A percentile compares a stretch with the other conserved stretches of the same genome.
Conservation (phyloP, 257 asterid genomes). For the Mitragyna speciosa region DNA sequence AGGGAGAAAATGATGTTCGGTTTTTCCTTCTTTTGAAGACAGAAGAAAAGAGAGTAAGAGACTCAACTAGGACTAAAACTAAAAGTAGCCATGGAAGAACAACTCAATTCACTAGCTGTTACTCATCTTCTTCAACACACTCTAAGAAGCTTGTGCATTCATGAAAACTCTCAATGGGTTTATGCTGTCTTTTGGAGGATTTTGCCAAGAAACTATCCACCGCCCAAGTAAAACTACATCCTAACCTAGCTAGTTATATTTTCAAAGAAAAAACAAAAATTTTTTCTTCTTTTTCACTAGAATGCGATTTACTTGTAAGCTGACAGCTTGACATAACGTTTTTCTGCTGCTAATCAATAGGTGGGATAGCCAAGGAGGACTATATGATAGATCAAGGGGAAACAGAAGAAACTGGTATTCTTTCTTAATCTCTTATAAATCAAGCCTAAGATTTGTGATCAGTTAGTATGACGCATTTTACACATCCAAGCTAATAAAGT, state of each 20-base stretch:
- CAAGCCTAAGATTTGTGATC: background rate
- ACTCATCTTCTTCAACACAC: slow-evolving; percentile 99
- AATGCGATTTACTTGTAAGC: background rate
- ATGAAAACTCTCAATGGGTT: slow-evolving; percentile 95
- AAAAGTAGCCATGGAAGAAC: slow-evolving; percentile 65
- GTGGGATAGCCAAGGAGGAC: slow-evolving; percentile 98
- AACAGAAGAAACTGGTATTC: slow-evolving; percentile 88
- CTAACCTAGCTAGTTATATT: background rate
- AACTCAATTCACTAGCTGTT: slow-evolving; percentile 74
- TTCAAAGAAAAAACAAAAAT: background rate
- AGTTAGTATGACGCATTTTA: background rate
- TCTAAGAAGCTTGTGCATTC: slow-evolving; percentile 85
- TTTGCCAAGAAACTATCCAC: slow-evolving; percentile 96
- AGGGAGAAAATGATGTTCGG: slow-evolving; percentile 72
- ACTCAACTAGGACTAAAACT: slow-evolving; percentile 1
- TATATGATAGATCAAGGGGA: slow-evolving; percentile 94
- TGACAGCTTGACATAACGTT: background rate
- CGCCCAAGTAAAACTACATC: slow-evolving; percentile 71
- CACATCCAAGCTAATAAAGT: background rate
- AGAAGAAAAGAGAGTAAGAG: slow-evolving; percentile 25
- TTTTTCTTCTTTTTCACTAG: background rate
- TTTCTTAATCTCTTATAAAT: background rate
- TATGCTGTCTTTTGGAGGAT: slow-evolving; percentile 99
- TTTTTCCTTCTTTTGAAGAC: slow-evolving; percentile 51
- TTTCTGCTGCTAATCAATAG: slow-evolving; percentile 34